Evolutionary conservation across 208 protist genomes (phyloP).

Genomic region (Leptomonas seymouri): DNA sequence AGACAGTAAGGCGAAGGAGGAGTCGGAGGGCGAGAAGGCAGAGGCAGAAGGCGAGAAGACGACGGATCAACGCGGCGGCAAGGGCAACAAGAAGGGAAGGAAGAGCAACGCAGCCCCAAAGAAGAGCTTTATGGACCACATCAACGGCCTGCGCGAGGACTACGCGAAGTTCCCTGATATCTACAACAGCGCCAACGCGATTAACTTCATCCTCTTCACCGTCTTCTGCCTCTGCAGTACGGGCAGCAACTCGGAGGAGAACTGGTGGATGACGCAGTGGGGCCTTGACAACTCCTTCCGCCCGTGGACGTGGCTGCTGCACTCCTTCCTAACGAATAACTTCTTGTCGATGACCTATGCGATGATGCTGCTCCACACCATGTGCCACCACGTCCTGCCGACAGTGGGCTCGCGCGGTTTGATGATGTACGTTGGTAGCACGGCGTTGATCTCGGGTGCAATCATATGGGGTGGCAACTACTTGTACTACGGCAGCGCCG

Average conservation of each 20-base stretch:
- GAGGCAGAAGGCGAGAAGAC: slow-evolving; percentile 20
- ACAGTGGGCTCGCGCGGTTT: slow-evolving; percentile 69
- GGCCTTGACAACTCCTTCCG: slow-evolving; percentile 73
- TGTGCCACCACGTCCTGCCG: slow-evolving; percentile 78
- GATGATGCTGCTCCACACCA: slow-evolving; percentile 90
- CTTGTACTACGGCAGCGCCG: slow-evolving; percentile 48
- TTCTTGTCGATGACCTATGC: slow-evolving; percentile 90
- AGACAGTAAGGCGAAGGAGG: too few species aligned
- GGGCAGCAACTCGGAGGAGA: slow-evolving; percentile 77
- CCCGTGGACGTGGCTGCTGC: slow-evolving; percentile 79
- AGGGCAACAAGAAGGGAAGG: slow-evolving; percentile 28
- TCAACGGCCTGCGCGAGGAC: slow-evolving; percentile 70
- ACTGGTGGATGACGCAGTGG: slow-evolving; percentile 85
- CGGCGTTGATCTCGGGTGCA: slow-evolving; percentile 76
- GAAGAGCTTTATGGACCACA: slow-evolving; percentile 60
- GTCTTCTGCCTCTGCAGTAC: slow-evolving; percentile 91
- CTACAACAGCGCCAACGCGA: slow-evolving; percentile 90
- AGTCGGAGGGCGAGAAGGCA: slow-evolving; percentile 20
- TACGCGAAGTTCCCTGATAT: slow-evolving; percentile 84
- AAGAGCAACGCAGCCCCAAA: slow-evolving; percentile 22
- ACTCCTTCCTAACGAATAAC: slow-evolving; percentile 89
- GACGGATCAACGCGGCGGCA: slow-evolving; percentile 13
- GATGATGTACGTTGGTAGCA: slow-evolving; percentile 58
- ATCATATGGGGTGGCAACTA: slow-evolving; percentile 73
- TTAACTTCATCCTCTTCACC: slow-evolving; percentile 90